These are phyloP conservation scores for Irpex sp. DNA, from an alignment of 1,284 basidiomycete species.

Conservation along the genomic window DNA sequence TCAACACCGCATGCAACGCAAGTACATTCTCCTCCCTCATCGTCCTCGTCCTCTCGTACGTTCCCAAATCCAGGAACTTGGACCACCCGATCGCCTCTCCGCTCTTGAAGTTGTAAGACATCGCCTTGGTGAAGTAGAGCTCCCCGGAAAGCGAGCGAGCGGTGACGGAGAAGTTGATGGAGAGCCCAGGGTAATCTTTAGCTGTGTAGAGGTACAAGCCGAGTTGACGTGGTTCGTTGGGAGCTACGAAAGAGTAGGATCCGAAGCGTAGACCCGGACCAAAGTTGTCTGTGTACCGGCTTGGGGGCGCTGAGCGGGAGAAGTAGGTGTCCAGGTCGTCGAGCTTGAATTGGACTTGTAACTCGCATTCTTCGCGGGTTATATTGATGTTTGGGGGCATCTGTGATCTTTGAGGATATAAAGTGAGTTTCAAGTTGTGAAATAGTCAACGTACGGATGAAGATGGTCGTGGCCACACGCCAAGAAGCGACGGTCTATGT, in stretches of 20 bases:
- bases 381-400: slow-evolving; percentile 3
- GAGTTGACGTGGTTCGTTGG: background rate
- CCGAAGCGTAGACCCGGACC: slow-evolving; percentile 10
- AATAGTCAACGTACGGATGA: too few species aligned
- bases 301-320: slow-evolving; percentile 3
- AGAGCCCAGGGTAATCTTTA: slow-evolving; percentile 3
- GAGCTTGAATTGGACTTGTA: slow-evolving; percentile 7
- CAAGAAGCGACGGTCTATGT: background rate
- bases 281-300: slow-evolving; percentile 8
- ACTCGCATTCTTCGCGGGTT: slow-evolving; percentile 3
- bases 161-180: slow-evolving; percentile 2
- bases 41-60: background rate
- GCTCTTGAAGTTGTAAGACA: slow-evolving; percentile 10
- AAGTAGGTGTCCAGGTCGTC: slow-evolving; percentile 8
- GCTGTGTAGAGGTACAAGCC: slow-evolving; percentile 11
- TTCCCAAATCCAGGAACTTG: slow-evolving; percentile 2
- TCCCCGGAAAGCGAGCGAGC: background rate
- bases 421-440: too few species aligned
- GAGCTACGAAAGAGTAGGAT: slow-evolving; percentile 1
- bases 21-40: slow-evolving; percentile 5
- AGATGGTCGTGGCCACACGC: too few species aligned
- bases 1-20: background rate
- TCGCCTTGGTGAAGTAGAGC: slow-evolving; percentile 1
- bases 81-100: slow-evolving; percentile 11
- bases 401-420: too few species aligned